Evolutionary conservation across 805 yeast genomes (phyloP).

Genomic region (Komagataella populi): DNA sequence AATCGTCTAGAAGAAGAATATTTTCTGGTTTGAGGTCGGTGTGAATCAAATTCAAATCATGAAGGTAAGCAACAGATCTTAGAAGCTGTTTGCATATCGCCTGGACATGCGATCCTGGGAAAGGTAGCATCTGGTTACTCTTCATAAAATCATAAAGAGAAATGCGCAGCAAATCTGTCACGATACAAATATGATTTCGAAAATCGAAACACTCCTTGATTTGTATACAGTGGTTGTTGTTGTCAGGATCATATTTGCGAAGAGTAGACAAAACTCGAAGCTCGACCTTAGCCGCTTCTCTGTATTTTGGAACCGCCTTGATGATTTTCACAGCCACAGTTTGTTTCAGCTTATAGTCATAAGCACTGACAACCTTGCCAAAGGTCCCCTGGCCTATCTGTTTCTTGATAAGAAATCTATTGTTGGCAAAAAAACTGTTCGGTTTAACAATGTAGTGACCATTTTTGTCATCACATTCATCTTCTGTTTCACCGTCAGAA

Average conservation of each 20-base stretch:
- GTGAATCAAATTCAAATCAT: slow-evolving; percentile 81
- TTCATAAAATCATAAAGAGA: slow-evolving; percentile 87
- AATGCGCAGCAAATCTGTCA: slow-evolving; percentile 75
- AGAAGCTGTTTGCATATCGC: slow-evolving; percentile 77
- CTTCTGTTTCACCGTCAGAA: slow-evolving; percentile 11
- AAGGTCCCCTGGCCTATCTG: slow-evolving; percentile 87
- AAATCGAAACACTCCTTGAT: slow-evolving; percentile 83
- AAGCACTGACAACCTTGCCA: slow-evolving; percentile 81
- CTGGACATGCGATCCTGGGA: slow-evolving; percentile 89
- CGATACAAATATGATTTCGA: slow-evolving; percentile 87
- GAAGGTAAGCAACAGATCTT: slow-evolving; percentile 77
- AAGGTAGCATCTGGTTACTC: slow-evolving; percentile 70
- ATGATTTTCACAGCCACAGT: slow-evolving; percentile 87
- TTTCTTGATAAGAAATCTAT: slow-evolving; percentile 49
- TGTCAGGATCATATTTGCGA: slow-evolving; percentile 55
- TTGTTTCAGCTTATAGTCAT: slow-evolving; percentile 43
- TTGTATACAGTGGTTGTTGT: slow-evolving; percentile 68
- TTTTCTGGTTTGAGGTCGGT: slow-evolving; percentile 97
- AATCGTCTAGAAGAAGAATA: slow-evolving; percentile 51
- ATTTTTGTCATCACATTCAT: slow-evolving; percentile 45
- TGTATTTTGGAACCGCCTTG: slow-evolving; percentile 80
- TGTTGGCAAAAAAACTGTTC: slow-evolving; percentile 55
- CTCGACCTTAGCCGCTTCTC: slow-evolving; percentile 93
- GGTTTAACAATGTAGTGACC: slow-evolving; percentile 59
- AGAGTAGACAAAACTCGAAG: slow-evolving; percentile 67